Conservation (phyloP, 352 stramenopile genomes). For the Pythium rishiriense region DNA sequence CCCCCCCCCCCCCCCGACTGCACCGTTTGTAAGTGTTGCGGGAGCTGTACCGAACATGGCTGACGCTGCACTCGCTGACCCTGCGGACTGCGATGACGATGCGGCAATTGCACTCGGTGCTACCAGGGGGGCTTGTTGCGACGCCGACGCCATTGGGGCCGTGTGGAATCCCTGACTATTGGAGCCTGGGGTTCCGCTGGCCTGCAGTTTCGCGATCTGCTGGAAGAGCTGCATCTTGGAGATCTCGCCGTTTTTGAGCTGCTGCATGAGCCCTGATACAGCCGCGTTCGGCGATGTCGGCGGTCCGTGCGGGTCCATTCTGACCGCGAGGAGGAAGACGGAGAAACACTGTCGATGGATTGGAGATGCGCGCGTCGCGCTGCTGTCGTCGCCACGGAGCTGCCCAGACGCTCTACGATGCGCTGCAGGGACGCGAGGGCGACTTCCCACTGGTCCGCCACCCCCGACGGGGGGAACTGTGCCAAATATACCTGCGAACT, state of each 20-base stretch:
- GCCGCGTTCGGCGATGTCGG: slow-evolving; percentile 34
- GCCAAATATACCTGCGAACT: slow-evolving; percentile 11
- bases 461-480: too few relatives aligned
- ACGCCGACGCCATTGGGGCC: too few relatives aligned
- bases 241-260: slow-evolving; percentile 83
- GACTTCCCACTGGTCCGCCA: background rate
- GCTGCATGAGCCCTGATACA: slow-evolving; percentile 77
- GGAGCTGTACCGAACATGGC: background rate
- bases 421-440: background rate
- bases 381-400: background rate
- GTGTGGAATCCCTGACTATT: too few relatives aligned
- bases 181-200: too few relatives aligned
- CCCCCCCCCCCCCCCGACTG: too few relatives aligned
- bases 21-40: too few relatives aligned
- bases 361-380: background rate
- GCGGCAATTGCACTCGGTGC: too few relatives aligned
- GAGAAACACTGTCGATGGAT: background rate
- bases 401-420: background rate
- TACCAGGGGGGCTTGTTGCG: too few relatives aligned
- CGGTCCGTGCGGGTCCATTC: slow-evolving; percentile 36
- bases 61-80: too few relatives aligned
- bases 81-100: too few relatives aligned
- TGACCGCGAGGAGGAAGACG: background rate
- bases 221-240: slow-evolving; percentile 87
- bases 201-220: slow-evolving; percentile 74